A percentile compares a stretch with the other conserved stretches of the same genome.
phyloP scores from a whole-genome alignment of 2,329 filamentous ascomycete genomes.

The Neofusicoccum umdonicola region DNA sequence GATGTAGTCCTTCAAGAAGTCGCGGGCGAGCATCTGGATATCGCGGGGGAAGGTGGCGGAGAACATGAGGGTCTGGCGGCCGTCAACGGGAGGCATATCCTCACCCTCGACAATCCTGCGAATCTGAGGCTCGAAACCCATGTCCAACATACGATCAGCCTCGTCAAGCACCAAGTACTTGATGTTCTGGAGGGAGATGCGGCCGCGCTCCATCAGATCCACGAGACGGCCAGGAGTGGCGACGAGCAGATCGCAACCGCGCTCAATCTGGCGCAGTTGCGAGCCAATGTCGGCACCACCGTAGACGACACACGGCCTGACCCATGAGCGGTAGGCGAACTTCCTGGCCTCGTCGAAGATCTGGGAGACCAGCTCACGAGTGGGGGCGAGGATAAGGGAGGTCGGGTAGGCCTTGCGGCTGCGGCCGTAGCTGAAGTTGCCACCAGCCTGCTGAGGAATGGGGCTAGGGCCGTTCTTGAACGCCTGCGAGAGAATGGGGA shows the following conservation, averaged over 20 bases:
- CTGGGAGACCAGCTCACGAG: conserved; percentile 96
- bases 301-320: conserved; percentile 96
- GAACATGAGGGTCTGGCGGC: conserved; percentile 99
- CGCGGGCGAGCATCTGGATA: conserved; percentile 97
- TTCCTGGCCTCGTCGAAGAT: conserved; percentile 98
- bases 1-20: conserved; percentile 98
- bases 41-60: conserved; percentile 98
- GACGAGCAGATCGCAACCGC: conserved; percentile 92
- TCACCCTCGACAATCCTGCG: conserved; percentile 97
- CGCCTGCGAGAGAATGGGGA: conserved; percentile 97
- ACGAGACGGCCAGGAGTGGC: conserved; percentile 96
- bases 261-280: conserved; percentile 97
- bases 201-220: conserved; percentile 96
- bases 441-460: conserved; percentile 61
- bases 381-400: conserved; percentile 91
- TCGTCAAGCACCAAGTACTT: conserved; percentile 99
- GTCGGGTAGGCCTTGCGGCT: conserved; percentile 98
- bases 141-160: conserved; percentile 99
- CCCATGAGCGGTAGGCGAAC: conserved; percentile 98
- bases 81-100: conserved; percentile 84
- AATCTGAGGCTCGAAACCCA: conserved; percentile 99
- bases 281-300: conserved; percentile 98
- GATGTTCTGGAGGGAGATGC: conserved; percentile 97
- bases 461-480: conserved; percentile 83
- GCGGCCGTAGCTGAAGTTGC: conserved; percentile 70